These are phyloP conservation scores for Podaxis sp. DNA, from an alignment of 768 basidiomycete species.

Conservation along the genomic window DNA sequence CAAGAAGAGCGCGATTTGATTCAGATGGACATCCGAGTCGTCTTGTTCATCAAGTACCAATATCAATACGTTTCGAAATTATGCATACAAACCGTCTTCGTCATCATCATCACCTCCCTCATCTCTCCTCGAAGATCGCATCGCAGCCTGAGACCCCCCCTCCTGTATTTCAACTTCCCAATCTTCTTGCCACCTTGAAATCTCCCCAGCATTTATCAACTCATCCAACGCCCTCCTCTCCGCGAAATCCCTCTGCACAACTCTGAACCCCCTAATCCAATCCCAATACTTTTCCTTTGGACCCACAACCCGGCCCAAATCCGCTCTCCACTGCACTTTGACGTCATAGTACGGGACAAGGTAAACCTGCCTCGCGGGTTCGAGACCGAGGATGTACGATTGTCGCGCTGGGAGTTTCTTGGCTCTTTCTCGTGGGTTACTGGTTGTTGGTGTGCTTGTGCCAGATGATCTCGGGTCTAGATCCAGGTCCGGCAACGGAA, in stretches of 20 bases:
- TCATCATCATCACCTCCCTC: no score
- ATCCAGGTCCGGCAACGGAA: not conserved
- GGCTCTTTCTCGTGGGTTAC: not conserved
- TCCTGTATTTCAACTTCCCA: not conserved
- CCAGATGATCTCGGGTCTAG: not conserved
- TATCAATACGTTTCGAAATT: no score
- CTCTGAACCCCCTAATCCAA: slow-evolving; percentile 2
- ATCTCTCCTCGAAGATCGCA: no score
- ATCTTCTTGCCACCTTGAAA: not conserved
- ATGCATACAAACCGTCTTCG: no score
- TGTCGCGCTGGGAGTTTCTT: not conserved
- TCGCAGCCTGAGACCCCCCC: no score
- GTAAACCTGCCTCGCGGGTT: not conserved
- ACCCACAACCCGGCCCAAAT: not conserved
- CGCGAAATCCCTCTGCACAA: not conserved
- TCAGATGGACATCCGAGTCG: no score
- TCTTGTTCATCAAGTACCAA: no score
- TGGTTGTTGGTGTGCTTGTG: not conserved
- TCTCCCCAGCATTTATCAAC: not conserved
- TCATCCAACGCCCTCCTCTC: not conserved
- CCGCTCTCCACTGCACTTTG: slow-evolving; percentile 5
- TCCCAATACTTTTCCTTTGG: slow-evolving; percentile 3
- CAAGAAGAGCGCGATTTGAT: no score
- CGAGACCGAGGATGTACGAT: slow-evolving; percentile 7
- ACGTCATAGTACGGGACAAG: slow-evolving; percentile 1